Percentiles rank a stretch among this genome's conserved stretches.
phyloP scores from a whole-genome alignment of 148 eudicot genomes.

The Amaranthus palmeri region DNA sequence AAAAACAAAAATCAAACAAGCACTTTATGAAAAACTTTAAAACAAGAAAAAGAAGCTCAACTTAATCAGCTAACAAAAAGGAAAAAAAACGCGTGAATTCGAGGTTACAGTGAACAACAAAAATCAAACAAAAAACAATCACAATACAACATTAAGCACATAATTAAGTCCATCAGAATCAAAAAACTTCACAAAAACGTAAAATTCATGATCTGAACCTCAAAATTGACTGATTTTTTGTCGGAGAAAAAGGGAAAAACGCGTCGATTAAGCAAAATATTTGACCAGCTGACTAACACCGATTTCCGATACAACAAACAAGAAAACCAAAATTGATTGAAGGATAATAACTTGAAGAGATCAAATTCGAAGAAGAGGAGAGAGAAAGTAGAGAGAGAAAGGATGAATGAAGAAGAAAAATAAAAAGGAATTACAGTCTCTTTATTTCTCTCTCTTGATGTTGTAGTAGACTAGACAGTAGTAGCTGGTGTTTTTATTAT shows the following conservation, averaged over 20 bases:
- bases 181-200: not conserved
- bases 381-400: slow-evolving; percentile 17
- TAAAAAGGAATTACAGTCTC: not conserved
- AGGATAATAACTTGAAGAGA: not conserved
- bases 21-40: not conserved
- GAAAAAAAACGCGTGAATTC: slow-evolving; percentile 14
- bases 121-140: not conserved
- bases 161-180: not conserved
- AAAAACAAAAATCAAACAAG: not conserved
- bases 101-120: slow-evolving; percentile 22
- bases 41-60: not conserved
- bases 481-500: slow-evolving; percentile 14
- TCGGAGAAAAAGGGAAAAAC: not conserved
- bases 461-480: slow-evolving; percentile 6
- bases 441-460: not conserved
- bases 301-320: not conserved
- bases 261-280: slow-evolving; percentile 18
- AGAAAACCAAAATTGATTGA: not conserved
- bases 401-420: not conserved
- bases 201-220: slow-evolving; percentile 22
- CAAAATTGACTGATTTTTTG: not conserved
- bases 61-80: not conserved
- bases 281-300: slow-evolving; percentile 21
- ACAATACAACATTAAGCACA: not conserved
- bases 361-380: slow-evolving; percentile 1